Evolutionary conservation across 2,329 filamentous ascomycete species (phyloP).

Genomic region (Talaromyces funiculosus): DNA sequence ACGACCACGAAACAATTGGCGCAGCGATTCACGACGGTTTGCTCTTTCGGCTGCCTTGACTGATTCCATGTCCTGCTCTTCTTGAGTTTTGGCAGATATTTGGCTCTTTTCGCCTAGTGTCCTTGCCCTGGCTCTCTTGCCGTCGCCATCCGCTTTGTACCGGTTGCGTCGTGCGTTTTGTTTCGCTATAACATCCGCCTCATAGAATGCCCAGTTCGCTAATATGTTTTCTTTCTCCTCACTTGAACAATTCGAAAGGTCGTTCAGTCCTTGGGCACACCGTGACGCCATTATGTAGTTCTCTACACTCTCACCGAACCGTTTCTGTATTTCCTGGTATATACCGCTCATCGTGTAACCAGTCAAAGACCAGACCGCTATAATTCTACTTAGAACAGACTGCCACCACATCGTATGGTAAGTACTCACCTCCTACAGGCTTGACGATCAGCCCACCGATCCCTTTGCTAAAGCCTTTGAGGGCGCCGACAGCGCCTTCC

Average conservation of each 20-base stretch:
- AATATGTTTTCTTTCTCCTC: conserved; percentile 62
- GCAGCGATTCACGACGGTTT: neutral
- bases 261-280: conserved; percentile 60
- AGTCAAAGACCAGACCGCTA: conserved; percentile 63
- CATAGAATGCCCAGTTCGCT: conserved; percentile 57
- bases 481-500: conserved; percentile 59
- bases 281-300: conserved; percentile 76
- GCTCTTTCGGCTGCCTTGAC: conserved; percentile 6
- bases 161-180: conserved; percentile 38
- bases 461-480: conserved; percentile 78
- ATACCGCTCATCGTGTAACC: conserved; percentile 80
- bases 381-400: neutral
- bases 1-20: conserved; percentile 1
- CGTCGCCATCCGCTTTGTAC: conserved; percentile 20
- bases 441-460: conserved; percentile 77
- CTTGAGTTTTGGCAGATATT: neutral
- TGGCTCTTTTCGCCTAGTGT: neutral
- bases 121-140: neutral
- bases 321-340: conserved; percentile 68
- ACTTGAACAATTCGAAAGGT: conserved; percentile 46
- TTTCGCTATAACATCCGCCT: conserved; percentile 54
- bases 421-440: conserved; percentile 63
- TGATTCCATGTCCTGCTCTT: neutral
- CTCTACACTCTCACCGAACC: conserved; percentile 64
- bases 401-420: neutral